Evolutionary conservation across 257 asterid species (phyloP), one percentile per base, ranked within the genome.

Genomic region (Solanum appendiculatum): DNA sequence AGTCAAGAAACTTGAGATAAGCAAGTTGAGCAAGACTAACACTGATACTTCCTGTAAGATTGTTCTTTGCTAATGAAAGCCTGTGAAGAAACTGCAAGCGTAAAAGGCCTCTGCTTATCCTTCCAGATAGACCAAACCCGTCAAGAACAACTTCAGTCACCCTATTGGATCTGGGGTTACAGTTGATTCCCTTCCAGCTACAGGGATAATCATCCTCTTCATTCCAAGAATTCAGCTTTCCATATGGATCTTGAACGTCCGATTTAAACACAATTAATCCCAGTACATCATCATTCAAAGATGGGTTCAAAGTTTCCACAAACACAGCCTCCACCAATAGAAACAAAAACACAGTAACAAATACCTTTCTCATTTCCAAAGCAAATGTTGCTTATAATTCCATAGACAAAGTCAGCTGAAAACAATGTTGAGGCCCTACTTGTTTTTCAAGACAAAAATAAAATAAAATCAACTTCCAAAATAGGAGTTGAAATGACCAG

Each of bases 181-280:
- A 96, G 90, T 90, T 90, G 7, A 97, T 92, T 86, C 99, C 98
- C 54, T 85, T 31, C 99, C 99, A 97, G 69, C 88, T 92, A 87
- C 99, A 97, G 18, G 99, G 96, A 93, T 91, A 96, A 25, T 93
- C 92, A 51, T 93, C 99, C 64, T 97, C 99, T 90, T 96, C 99
- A 82, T 92, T 95, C 99, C 99, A 97, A 33, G 99, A 95, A 40
- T 44, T 82, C 54, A 97, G 85, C 87, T 94, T 96, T 36, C 95
- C 93, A 20, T 90, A 90, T 66, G 98, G 98, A 92, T 96, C 99
- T 88, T 87, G 89, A 87, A 95, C 86, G 87, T 96, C 99, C 33
- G 98, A 95, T 88, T 93, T 97, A 92, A 97, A 97, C 82, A 95
- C 98, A 86, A 96, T 94, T 88, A 97, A 87, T 29, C 99, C 99